Percentiles rank a stretch among this genome's conserved stretches.
Evolutionary conservation across 202 grass and related monocot genomes (phyloP).

Genomic region (Schoenoplectus triqueter): DNA sequence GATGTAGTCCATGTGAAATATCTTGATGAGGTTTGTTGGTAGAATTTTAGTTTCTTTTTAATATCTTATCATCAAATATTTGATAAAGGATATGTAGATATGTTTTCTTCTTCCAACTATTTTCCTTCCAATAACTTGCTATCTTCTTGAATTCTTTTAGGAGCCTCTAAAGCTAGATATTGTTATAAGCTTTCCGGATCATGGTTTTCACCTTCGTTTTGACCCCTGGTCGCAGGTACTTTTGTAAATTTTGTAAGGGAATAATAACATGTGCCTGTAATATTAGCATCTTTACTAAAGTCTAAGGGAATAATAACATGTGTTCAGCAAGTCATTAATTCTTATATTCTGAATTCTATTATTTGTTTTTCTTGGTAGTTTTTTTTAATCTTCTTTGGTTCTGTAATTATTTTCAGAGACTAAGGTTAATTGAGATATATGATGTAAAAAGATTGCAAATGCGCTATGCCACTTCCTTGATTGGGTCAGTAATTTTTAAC

Average conservation of each 20-base stretch:
- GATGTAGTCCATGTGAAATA: slow-evolving; percentile 93
- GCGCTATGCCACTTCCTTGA: slow-evolving; percentile 82
- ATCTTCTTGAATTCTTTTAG: slow-evolving; percentile 45
- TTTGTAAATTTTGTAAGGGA: slow-evolving; percentile 1
- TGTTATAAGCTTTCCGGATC: slow-evolving; percentile 90
- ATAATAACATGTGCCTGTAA: background rate
- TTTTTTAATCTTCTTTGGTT: slow-evolving; percentile 16
- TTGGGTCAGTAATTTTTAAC: slow-evolving; percentile 68
- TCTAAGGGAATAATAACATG: background rate
- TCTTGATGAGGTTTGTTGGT: slow-evolving; percentile 80
- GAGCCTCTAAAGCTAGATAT: slow-evolving; percentile 90
- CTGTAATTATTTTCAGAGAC: slow-evolving; percentile 58
- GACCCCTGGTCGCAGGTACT: slow-evolving; percentile 96
- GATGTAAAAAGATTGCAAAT: slow-evolving; percentile 92
- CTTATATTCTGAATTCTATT: background rate
- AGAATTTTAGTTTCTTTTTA: slow-evolving; percentile 24
- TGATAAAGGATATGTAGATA: background rate
- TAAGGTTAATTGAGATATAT: slow-evolving; percentile 93
- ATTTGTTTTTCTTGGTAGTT: slow-evolving; percentile 25
- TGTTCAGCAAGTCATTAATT: background rate
- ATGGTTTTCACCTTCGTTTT: slow-evolving; percentile 94
- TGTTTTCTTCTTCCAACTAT: background rate
- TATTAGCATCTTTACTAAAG: background rate
- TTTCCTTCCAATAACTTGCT: slow-evolving; percentile 7
- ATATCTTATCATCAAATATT: slow-evolving; percentile 3